These are phyloP conservation scores for Teratosphaeria zuluensis DNA, from an alignment of 2,329 filamentous ascomycete genomes.

Conservation along the genomic window DNA sequence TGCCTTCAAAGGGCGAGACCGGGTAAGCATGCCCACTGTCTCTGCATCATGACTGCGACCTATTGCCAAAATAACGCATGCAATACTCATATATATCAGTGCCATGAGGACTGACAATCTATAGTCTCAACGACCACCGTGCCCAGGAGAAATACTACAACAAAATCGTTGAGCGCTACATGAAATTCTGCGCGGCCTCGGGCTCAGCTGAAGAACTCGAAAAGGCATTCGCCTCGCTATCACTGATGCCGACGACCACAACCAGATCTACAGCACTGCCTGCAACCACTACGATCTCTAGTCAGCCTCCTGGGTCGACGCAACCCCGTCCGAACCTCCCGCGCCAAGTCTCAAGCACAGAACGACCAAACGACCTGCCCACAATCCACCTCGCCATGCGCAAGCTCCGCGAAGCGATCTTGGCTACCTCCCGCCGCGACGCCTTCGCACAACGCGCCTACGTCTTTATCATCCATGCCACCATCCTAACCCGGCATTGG, in stretches of 20 bases:
- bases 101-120: background rate
- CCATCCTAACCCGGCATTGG: conserved; percentile 69
- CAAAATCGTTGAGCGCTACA: conserved; percentile 78
- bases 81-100: background rate
- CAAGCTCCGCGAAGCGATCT: conserved; percentile 83
- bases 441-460: conserved; percentile 82
- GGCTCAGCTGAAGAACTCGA: conserved; percentile 64
- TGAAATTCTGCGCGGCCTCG: conserved; percentile 73
- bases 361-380: conserved; percentile 55
- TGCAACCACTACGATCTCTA: background rate
- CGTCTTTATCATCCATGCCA: conserved; percentile 79
- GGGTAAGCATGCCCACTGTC: conserved; percentile 43
- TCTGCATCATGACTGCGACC: background rate
- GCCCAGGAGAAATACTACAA: conserved; percentile 78
- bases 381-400: conserved; percentile 74
- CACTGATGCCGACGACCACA: conserved; percentile 21
- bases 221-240: conserved; percentile 61
- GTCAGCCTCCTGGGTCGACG: background rate
- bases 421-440: conserved; percentile 66
- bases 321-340: conserved; percentile 17
- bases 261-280: background rate
- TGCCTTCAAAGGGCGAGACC: conserved; percentile 84
- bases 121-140: conserved; percentile 51
- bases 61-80: background rate
- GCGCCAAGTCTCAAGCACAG: conserved; percentile 17